Evolutionary conservation across 202 grass and related monocot species (phyloP), one percentile per base, ranked within the genome.

Genomic region (Tripidium arundinaceum): DNA sequence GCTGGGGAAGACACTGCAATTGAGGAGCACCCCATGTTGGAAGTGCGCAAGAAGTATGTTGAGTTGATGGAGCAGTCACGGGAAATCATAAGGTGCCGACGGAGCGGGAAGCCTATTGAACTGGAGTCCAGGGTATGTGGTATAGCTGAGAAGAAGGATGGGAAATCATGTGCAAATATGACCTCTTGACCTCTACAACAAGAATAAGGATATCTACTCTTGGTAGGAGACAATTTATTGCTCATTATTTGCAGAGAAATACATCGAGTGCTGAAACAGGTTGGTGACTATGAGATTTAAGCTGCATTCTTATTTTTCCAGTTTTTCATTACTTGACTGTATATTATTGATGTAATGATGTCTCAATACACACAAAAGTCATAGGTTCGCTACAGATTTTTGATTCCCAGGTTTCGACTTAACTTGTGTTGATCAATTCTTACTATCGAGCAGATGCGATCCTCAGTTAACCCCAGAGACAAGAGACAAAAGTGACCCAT

Each of bases 1-100:
- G 82, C 83, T 74, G 49, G 79, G 27, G 86, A 66, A 80, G 72
- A 68, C 14, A 86, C 86, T 3, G 42, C 73, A 19, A 79, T 93
- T 24, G 57, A 82, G 34, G 84, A 68, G 25, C 90, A 97, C 57
- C 94, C 90, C 3, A 81, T 97, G 79, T 67, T 97, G 10, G 74
- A 79, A 39, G 82, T 91, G 79, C 84, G 82, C 70, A 88, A 87
- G 68, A 86, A 89, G 42, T 93, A 93, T 88, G 77, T 83, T 4
- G 39, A 79, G 29, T 83, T 97, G 84, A 97, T 97, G 82, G 81
- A 83, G 33, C 31, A 88, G 52, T 88, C 94, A 21, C 8, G 45
- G n/a, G 36, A 82, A 27, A 93, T 93, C 63, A 87, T 91, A 79
- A 89, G 65, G 72, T 47, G 80, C 7, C 79, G 59, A 0, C 52